Conservation (phyloP, 106 monocot species). For the Hemerocallis citrina region DNA sequence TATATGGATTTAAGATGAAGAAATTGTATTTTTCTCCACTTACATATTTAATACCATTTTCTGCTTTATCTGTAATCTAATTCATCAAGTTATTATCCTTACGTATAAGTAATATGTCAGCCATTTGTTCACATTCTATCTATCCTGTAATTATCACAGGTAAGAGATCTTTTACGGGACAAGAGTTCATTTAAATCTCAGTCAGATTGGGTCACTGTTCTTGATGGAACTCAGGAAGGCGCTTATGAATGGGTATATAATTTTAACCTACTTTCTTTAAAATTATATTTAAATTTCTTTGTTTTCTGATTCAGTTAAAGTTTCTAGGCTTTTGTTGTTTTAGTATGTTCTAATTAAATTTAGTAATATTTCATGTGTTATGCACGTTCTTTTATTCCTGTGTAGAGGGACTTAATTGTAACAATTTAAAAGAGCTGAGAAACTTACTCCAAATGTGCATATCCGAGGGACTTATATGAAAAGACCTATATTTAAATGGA, state of each 20-base stretch:
- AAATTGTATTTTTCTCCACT: not conserved
- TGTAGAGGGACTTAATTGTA: no score
- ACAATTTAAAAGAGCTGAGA: no score
- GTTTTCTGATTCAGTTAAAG: no score
- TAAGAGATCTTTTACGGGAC: slow-evolving; percentile 57
- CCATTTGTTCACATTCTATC: slow-evolving; percentile 4
- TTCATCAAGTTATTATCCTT: not conserved
- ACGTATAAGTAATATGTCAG: not conserved
- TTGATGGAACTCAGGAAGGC: slow-evolving; percentile 90
- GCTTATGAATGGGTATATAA: slow-evolving; percentile 84
- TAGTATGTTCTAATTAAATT: not conserved
- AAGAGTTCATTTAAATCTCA: slow-evolving; percentile 68
- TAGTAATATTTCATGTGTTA: no score
- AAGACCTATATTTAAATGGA: no score
- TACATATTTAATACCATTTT: not conserved
- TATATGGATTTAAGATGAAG: not conserved
- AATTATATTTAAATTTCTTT: not conserved
- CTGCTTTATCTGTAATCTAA: not conserved
- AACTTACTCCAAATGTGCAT: no score
- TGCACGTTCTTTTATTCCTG: no score
- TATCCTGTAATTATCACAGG: slow-evolving; percentile 35
- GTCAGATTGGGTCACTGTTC: slow-evolving; percentile 75
- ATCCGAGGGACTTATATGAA: no score
- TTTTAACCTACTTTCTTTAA: not conserved
- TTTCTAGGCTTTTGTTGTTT: not conserved